A percentile compares a stretch with the other conserved stretches of the same genome.
Conservation (phyloP, 768 basidiomycete genomes). For the Cystofilobasidium macerans region DNA sequence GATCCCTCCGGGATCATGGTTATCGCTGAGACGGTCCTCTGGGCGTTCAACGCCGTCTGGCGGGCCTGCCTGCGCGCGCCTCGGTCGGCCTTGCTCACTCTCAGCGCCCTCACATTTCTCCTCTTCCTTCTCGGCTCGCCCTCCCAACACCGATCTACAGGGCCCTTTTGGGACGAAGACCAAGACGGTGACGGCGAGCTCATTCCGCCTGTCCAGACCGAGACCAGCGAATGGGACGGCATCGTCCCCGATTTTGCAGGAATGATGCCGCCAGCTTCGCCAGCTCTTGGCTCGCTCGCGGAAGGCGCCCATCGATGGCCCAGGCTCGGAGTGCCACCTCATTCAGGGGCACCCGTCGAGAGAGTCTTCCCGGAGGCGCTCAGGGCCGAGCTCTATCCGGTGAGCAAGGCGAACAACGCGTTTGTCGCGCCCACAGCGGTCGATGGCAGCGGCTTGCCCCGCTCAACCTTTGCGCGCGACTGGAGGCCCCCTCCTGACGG, state of each 20-base stretch:
- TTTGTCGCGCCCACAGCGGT: not conserved
- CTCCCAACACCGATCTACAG: not conserved
- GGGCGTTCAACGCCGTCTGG: not conserved
- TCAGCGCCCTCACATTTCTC: not conserved
- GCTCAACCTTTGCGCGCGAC: not conserved
- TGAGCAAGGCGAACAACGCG: not conserved
- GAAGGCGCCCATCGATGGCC: not conserved
- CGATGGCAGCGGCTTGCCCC: no score
- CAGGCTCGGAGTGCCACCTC: not conserved
- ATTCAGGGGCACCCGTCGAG: not conserved
- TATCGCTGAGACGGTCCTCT: not conserved
- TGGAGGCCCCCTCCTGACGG: slow-evolving; percentile 1
- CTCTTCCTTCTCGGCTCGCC: not conserved
- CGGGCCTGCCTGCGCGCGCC: not conserved
- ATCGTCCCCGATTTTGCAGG: slow-evolving; percentile 9
- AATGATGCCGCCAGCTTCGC: slow-evolving; percentile 6
- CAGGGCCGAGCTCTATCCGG: slow-evolving; percentile 3
- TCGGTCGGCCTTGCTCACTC: not conserved
- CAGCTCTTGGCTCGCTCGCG: not conserved
- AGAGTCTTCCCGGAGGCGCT: not conserved
- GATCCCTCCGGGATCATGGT: no score
- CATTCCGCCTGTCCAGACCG: not conserved
- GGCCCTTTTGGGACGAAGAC: not conserved
- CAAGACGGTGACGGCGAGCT: slow-evolving; percentile 1
- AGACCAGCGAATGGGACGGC: not conserved